Base-by-base conservation (phyloP, 192 early-diverging fungal species). In the Podila epicladia region DNA sequence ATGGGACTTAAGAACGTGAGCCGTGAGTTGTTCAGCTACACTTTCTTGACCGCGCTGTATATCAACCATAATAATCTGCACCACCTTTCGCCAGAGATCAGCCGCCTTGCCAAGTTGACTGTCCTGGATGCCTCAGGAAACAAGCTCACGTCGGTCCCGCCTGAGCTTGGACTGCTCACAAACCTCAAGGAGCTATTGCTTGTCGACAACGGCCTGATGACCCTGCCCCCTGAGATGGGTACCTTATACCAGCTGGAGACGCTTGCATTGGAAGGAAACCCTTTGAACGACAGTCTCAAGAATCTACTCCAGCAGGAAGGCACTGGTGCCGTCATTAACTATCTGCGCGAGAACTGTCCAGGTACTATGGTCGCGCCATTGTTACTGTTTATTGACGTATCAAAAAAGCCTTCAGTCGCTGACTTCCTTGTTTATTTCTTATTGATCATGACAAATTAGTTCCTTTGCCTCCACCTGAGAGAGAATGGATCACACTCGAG, bases 11-110 rank as follows among this genome's bases (percentile, higher is more conserved):
- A 94, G 62, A 95, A 93, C 63, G 83, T 99, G 2, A 88, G 91
- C 22, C 71, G 84, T 37, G 87, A 89, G 48, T 75, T 98, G 59
- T 98, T 97, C 82, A 82, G 82, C 5, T 99, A 96, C 82, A 62
- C 69, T 3, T 98, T 98, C 82, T 85, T 99, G 57, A 98, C 96
- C 28, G 92, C 90, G 33, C 89, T 99, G 12, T 99, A 97, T 70
- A 86, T 99, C 80, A 98, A 97, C 80, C 95, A 99, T 89, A 99
- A 99, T 90, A 93, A 93, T 75, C 85, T 99, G 31, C 88, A 92
- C 55, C 87, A 88, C 53, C 58, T 99, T 26, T 89, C 95, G 5
- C 82, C 89, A 15, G 91, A 93, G 19, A 91, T 98, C 33, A 64
- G 87, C 11, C 82, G 91, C 49, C 84, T 98, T 50, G 65, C 75